Base-by-base conservation (phyloP, 202 grass and related monocot genomes). In the Panicum virgatum region DNA sequence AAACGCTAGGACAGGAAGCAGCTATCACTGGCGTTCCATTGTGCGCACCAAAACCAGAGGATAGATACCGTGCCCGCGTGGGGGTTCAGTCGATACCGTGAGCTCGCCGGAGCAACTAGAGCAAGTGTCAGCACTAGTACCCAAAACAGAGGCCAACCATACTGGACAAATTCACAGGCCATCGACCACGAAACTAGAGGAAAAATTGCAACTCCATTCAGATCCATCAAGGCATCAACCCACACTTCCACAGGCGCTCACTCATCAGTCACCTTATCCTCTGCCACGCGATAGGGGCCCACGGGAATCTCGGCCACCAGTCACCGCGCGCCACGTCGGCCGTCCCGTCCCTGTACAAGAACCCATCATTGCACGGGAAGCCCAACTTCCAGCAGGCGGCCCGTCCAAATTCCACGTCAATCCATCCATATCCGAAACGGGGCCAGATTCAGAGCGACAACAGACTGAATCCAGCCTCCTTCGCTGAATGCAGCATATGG, bases 221-320 rank as follows among this genome's bases (percentile, higher is more conserved):
- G 5, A 22, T 7, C 30, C 48, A 40, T 14, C 16, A n/a, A n/a
- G n/a, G n/a, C n/a, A n/a, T n/a, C n/a, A n/a, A n/a, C n/a, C n/a
- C n/a, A n/a, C n/a, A n/a, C n/a, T n/a, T n/a, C n/a, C n/a, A 52
- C 2, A 13, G 30, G n/a, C 29, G 23, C 26, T 38, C n/a, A 12
- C 26, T 38, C n/a, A n/a, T n/a, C n/a, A 7, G 51, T 19, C 27
- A 50, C 67, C 88, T 90, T 90, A 90, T 90, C 88, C 83, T 44
- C 12, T 63, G 83, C 74, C 79, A 83, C 83, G 88, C 86, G 88
- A 79, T 9, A 5, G 5, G 67, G 74, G 72, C 60, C 88, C 72
- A 54, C 3, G 50, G 39, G 65, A 89, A 89, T 92, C 83, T 6
- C 19, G 29, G 62, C 75, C 16, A 19, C 90, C 86, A 92, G 9